phyloP scores from a whole-genome alignment of 2,329 filamentous ascomycete genomes.

The Paecilomyces formosus region DNA sequence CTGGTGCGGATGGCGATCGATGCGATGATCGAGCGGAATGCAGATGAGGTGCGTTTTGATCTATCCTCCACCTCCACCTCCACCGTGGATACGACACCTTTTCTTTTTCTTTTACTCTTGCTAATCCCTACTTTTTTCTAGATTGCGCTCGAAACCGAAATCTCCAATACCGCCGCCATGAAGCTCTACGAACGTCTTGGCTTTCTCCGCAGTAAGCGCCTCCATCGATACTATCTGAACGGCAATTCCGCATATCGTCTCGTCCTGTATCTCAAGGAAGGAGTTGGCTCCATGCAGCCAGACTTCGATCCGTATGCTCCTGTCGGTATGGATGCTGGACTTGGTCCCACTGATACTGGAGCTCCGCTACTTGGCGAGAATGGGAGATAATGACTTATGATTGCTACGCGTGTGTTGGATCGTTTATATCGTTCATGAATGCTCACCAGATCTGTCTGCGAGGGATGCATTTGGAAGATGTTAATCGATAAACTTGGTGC shows the following conservation, averaged over 20 bases:
- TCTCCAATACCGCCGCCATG: constrained; percentile 82
- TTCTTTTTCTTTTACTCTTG: neutral
- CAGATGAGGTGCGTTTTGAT: constrained; percentile 59
- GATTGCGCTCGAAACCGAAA: constrained; percentile 92
- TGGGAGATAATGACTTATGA: constrained; percentile 3
- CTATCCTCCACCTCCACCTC: neutral
- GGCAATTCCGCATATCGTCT: constrained; percentile 90
- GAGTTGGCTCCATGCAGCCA: constrained; percentile 39
- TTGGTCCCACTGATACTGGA: neutral
- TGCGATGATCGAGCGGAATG: constrained; percentile 73
- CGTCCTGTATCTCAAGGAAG: constrained; percentile 68
- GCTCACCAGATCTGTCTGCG: neutral
- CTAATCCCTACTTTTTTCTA: constrained; percentile 14
- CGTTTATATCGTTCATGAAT: neutral
- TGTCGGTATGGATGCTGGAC: constrained; percentile 1
- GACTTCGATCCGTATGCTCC: constrained; percentile 25
- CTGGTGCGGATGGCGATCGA: constrained; percentile 88
- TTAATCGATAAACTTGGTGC: neutral
- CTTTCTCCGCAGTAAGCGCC: constrained; percentile 82
- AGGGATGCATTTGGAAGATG: neutral
- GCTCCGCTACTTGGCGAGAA: constrained; percentile 9
- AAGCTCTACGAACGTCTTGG: constrained; percentile 88
- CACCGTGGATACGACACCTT: too few relatives aligned
- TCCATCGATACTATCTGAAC: constrained; percentile 94
- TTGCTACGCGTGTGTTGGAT: neutral